phyloP scores from a whole-genome alignment of 2,329 filamentous ascomycete genomes.

The Penicillium sclerotigenum region DNA sequence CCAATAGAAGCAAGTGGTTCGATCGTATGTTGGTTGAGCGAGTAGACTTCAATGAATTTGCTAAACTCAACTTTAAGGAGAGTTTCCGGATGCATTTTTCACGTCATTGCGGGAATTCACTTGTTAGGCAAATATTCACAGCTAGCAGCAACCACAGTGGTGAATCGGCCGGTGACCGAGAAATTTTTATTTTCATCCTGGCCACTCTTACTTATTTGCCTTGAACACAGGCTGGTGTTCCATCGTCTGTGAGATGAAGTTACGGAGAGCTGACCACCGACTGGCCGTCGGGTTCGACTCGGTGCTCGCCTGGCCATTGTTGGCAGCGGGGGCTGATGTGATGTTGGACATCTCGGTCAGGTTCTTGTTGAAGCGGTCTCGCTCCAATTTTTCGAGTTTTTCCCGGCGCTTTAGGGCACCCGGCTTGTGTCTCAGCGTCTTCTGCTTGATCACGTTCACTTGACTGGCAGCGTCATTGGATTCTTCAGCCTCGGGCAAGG shows the following conservation, averaged over 20 bases:
- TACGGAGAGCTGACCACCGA: slow-evolving; percentile 77
- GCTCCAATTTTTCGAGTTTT: slow-evolving; percentile 73
- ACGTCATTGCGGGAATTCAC: background rate
- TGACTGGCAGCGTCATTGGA: slow-evolving; percentile 48
- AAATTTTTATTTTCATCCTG: background rate
- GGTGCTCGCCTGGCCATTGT: slow-evolving; percentile 17
- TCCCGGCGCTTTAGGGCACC: slow-evolving; percentile 83
- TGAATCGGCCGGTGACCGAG: background rate
- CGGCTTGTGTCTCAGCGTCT: slow-evolving; percentile 69
- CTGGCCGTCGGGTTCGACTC: slow-evolving; percentile 47
- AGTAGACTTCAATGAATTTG: background rate
- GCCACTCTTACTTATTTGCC: slow-evolving; percentile 24
- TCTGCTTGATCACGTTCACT: slow-evolving; percentile 69
- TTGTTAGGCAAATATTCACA: background rate
- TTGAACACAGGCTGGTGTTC: slow-evolving; percentile 80
- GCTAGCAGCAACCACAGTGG: background rate
- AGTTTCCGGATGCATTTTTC: background rate
- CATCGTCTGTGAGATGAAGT: slow-evolving; percentile 82
- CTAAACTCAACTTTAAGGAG: background rate
- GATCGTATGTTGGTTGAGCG: background rate
- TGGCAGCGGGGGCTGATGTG: slow-evolving; percentile 24
- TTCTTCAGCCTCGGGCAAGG: slow-evolving; percentile 63
- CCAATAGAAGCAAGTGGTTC: background rate
- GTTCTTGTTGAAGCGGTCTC: slow-evolving; percentile 78
- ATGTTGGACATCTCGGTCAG: slow-evolving; percentile 67